Evolutionary conservation across 2,329 filamentous ascomycete species (phyloP), one percentile per base, ranked within the genome.

Genomic region (Apiospora saccharicola): DNA sequence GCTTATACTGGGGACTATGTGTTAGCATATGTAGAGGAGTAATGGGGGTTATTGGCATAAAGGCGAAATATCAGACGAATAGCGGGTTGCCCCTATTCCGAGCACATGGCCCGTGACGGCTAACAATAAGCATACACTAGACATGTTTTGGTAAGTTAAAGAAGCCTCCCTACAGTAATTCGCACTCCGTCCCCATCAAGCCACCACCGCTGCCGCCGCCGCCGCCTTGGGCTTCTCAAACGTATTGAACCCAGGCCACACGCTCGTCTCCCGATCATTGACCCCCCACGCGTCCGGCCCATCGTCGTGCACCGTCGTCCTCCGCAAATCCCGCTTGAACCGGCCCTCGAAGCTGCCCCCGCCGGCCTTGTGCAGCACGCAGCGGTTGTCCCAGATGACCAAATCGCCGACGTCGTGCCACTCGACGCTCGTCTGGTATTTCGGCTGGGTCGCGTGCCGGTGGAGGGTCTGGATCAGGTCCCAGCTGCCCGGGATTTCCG

Each of bases 401-500:
- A 77, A 12, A 44, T 76, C 74, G 19, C 75, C 72, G 8, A 69
- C 61, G 4, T 73, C 71, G 47, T 71, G 43, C 75, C 74, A 76
- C 43, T 73, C 53, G 51, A 77, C 67, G 53, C 47, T 67, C 14
- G 73, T 43, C 22, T 57, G 61, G 43, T 74, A 73, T 37, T 75
- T 71, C 5, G 46, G 14, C 69, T 76, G 73, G 14, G 67, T 61
- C 26, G 70, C 71, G 19, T 75, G 72, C 19, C 53, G 12, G 41
- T 70, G 71, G 19, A 76, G 44, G 30, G 24, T 37, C 16, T 70
- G 37, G 37, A 85, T 77, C 34, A 85, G 72, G 30, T 76, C 74
- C 43, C 41, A 37, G n/a, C 26, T 46, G 64, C 12, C 64, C 19
- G 75, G 73, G 0, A 80, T 77, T 77, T 14, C 77, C 53, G 46